Percentiles rank a stretch among this genome's conserved stretches.
phyloP scores from a whole-genome alignment of 2,329 filamentous ascomycete species.

The Aspergillus caelatus region DNA sequence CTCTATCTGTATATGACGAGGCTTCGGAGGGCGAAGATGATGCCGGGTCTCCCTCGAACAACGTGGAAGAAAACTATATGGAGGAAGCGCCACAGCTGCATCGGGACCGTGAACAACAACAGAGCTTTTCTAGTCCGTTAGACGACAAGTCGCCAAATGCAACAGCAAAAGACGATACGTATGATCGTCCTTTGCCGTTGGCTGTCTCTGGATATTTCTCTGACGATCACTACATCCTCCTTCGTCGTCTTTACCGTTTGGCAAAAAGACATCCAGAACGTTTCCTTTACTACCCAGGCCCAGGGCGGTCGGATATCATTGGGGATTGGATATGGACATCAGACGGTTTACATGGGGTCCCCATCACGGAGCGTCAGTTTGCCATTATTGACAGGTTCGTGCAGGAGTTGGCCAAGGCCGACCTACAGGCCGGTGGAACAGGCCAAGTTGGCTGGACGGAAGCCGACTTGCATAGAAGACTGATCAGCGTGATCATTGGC shows the following conservation, averaged over 20 bases:
- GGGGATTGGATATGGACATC: constrained; percentile 48
- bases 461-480: constrained; percentile 45
- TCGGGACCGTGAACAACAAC: constrained; percentile 12
- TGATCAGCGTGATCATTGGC: constrained; percentile 52
- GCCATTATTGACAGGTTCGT: constrained; percentile 46
- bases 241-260: constrained; percentile 43
- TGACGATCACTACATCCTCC: constrained; percentile 42
- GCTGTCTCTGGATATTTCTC: constrained; percentile 45
- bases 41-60: constrained; percentile 15
- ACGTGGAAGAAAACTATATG: constrained; percentile 9
- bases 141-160: constrained; percentile 14
- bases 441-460: constrained; percentile 47
- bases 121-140: constrained; percentile 10
- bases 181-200: constrained; percentile 28
- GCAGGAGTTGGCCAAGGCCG: constrained; percentile 38
- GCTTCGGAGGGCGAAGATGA: constrained; percentile 22
- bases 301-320: constrained; percentile 41
- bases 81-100: constrained; percentile 18
- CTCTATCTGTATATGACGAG: constrained; percentile 14
- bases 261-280: constrained; percentile 41
- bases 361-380: constrained; percentile 46
- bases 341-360: constrained; percentile 43
- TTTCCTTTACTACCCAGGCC: constrained; percentile 40
- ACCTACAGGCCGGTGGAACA: constrained; percentile 39
- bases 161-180: constrained; percentile 11